phyloP scores from a whole-genome alignment of 1,284 basidiomycete genomes.

The Cutaneotrichosporon cavernicola region DNA sequence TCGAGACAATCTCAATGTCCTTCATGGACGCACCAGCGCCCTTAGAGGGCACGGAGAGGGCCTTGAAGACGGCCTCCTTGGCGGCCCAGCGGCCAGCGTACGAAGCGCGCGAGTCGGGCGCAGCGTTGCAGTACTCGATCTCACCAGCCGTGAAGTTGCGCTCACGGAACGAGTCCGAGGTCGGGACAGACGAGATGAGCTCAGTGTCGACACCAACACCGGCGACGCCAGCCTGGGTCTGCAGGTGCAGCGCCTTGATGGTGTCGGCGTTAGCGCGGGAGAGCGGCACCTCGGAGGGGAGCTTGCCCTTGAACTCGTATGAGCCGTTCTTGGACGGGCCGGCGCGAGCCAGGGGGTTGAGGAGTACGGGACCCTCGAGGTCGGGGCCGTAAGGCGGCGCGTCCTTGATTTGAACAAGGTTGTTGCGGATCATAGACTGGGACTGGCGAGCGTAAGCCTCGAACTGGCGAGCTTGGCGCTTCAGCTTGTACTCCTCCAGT shows the following conservation, averaged over 20 bases:
- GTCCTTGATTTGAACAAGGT: conserved; percentile 93
- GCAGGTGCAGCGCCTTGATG: conserved; percentile 56
- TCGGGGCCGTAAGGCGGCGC: conserved; percentile 85
- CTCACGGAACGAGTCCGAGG: conserved; percentile 80
- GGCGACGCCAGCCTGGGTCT: conserved; percentile 32
- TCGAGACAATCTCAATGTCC: conserved; percentile 91
- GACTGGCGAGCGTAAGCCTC: conserved; percentile 90
- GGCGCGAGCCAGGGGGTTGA: conserved; percentile 90
- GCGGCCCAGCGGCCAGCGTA: conserved; percentile 96
- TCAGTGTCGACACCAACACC: conserved; percentile 59
- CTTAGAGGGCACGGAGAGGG: conserved; percentile 84
- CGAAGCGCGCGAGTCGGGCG: conserved; percentile 82
- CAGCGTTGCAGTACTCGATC: conserved; percentile 79
- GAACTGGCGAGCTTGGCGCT: conserved; percentile 68
- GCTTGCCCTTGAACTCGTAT: conserved; percentile 71
- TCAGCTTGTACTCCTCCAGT: conserved; percentile 72
- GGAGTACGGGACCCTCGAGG: conserved; percentile 79
- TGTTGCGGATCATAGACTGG: conserved; percentile 89
- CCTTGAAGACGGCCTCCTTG: conserved; percentile 98
- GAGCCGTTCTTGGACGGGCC: conserved; percentile 81
- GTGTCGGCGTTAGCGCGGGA: conserved; percentile 69
- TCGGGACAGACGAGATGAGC: conserved; percentile 87
- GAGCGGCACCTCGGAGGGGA: conserved; percentile 59
- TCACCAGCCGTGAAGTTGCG: conserved; percentile 93
- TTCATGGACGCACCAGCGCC: conserved; percentile 91